Conservation (phyloP, 352 stramenopile species). For the Phytophthora pini region DNA sequence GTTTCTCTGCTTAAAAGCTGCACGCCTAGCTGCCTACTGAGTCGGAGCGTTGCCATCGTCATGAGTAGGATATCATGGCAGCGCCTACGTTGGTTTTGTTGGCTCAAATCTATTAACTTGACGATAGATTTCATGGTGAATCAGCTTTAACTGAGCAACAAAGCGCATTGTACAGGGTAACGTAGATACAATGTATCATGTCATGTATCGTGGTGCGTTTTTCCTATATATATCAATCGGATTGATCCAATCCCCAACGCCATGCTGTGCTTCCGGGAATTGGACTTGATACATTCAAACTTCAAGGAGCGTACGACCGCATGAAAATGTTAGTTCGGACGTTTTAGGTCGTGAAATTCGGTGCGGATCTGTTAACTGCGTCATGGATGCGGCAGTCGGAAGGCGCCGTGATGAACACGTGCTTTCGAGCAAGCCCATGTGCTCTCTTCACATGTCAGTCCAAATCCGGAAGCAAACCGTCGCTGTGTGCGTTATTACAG, state of each 20-base stretch:
- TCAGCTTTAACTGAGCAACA: too few relatives aligned
- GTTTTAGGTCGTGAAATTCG: conserved; percentile 1
- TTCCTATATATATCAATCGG: too few relatives aligned
- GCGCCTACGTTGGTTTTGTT: too few relatives aligned
- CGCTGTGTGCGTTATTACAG: conserved; percentile 1
- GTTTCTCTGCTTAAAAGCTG: not conserved
- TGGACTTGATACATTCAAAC: conserved; percentile 1
- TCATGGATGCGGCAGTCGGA: conserved; percentile 3
- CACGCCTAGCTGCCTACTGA: too few relatives aligned
- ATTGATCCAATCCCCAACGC: too few relatives aligned
- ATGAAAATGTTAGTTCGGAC: not conserved
- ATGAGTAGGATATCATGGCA: too few relatives aligned
- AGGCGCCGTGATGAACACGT: conserved; percentile 15
- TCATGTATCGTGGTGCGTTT: too few relatives aligned
- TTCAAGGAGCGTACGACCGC: not conserved
- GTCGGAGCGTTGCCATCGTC: too few relatives aligned
- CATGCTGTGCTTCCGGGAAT: not conserved
- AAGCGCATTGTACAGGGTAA: too few relatives aligned
- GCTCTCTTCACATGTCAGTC: not conserved
- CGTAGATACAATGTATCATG: too few relatives aligned
- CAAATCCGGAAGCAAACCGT: not conserved
- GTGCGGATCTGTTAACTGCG: conserved; percentile 22
- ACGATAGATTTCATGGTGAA: too few relatives aligned
- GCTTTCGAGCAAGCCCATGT: conserved; percentile 13
- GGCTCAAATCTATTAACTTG: too few relatives aligned